Evolutionary conservation across 2,329 filamentous ascomycete genomes (phyloP), one percentile per base, ranked within the genome.

Genomic region (Neopestalotiopsis rosae): DNA sequence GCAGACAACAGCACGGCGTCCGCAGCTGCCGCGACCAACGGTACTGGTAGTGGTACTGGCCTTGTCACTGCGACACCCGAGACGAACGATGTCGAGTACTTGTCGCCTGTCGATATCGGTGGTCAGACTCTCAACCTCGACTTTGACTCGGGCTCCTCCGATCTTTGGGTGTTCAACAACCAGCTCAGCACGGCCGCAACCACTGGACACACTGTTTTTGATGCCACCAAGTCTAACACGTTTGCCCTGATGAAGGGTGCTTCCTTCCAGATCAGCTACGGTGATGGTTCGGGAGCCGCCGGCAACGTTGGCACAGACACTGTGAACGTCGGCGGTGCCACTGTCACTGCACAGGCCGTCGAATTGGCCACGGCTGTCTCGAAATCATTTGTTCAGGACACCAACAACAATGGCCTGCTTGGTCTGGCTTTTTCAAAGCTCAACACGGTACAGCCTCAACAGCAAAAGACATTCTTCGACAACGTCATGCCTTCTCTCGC

Each of bases 161-260:
- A 80, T 61, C 71, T 80, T 17, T 79, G 78, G 78, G 76, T 79
- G 28, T 79, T 79, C 71, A 78, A 76, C 72, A 83, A 61, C 72
- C 79, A 78, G 61, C 69, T 77, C n/a, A 76, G 74, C 69, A 34
- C 40, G 13, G 69, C 70, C 1, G 72, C 74, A 12, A 76, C 74
- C 38, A 67, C 70, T 9, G 77, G 77, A n/a, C 78, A 79, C 66
- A 68, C 70, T 3, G 66, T 76, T 28, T 79, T 74, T 52, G 74
- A 78, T 34, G 76, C 77, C 7, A 70, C 69, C 7, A 69, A 73
- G 66, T 77, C 75, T 13, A 73, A 74, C n/a, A 73, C 74, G 0
- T 77, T 78, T 67, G 66, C 72, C 58, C 72, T 77, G 24, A 76
- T 80, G 67, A 64, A 73, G 38, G 75, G 76, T 28, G 75, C 75